phyloP scores from a whole-genome alignment of 1,139 yeast species.

The Magnusiomyces suaveolens region DNA sequence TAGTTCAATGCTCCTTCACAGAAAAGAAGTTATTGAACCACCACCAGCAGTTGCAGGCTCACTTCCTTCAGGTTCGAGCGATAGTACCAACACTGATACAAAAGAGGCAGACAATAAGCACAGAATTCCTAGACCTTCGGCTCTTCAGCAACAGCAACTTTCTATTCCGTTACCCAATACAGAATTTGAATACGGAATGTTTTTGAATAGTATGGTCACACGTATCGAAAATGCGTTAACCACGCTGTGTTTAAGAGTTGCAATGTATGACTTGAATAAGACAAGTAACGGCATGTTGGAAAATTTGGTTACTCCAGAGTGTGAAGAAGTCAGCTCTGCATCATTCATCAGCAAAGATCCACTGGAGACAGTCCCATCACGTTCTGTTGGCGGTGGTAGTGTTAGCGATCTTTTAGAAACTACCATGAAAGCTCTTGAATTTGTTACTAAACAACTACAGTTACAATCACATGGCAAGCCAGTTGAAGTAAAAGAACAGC shows the following conservation, averaged over 20 bases:
- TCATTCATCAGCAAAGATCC: too few species aligned
- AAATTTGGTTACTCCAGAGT: background rate
- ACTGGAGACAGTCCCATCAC: background rate
- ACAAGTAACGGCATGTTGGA: background rate
- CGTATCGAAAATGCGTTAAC: conserved; percentile 45
- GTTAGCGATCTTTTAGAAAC: background rate
- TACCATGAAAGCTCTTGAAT: background rate
- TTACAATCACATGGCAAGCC: background rate
- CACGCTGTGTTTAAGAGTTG: conserved; percentile 18
- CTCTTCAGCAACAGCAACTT: conserved; percentile 3
- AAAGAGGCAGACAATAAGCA: background rate
- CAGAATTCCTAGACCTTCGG: background rate
- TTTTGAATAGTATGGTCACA: conserved; percentile 54
- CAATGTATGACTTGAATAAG: conserved; percentile 3
- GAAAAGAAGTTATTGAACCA: background rate
- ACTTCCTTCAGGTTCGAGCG: conserved; percentile 24
- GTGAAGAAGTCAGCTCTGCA: background rate
- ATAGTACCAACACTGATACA: conserved; percentile 16
- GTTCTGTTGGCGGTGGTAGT: background rate
- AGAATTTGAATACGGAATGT: conserved; percentile 37
- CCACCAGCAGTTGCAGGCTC: background rate
- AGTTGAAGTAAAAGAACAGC: background rate
- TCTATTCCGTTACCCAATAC: conserved; percentile 20
- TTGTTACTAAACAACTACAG: background rate
- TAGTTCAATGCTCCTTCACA: background rate